A percentile compares a stretch with the other conserved stretches of the same genome.
These are phyloP conservation scores for Eimeria sp. DNA, from an alignment of 169 alveolate species.

Conservation along the genomic window DNA sequence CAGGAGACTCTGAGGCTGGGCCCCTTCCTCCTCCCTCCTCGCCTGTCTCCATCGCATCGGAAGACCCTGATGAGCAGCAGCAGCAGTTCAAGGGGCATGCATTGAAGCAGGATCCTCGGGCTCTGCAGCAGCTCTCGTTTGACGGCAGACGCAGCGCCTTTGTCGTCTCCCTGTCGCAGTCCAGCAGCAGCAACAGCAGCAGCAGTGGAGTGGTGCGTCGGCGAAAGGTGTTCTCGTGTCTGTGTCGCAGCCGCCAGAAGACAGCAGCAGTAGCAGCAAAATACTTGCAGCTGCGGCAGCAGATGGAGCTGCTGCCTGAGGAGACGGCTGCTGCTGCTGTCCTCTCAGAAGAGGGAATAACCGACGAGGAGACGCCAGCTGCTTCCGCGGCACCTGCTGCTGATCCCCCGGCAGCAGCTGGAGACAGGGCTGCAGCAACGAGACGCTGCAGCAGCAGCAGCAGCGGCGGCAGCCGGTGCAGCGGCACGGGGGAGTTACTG, in stretches of 20 bases:
- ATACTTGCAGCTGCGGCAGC: slow-evolving; percentile 38
- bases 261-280: slow-evolving; percentile 31
- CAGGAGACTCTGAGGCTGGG: not conserved
- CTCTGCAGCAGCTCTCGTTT: slow-evolving; percentile 29
- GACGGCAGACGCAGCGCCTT: slow-evolving; percentile 64
- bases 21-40: slow-evolving; percentile 44
- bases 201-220: not conserved
- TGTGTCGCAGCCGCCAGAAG: slow-evolving; percentile 37
- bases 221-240: slow-evolving; percentile 16
- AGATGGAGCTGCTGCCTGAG: not conserved
- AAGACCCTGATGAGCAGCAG: not conserved
- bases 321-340: slow-evolving; percentile 16
- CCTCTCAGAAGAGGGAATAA: slow-evolving; percentile 23
- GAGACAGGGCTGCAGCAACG: not conserved
- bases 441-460: slow-evolving; percentile 13
- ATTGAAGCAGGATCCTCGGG: slow-evolving; percentile 9
- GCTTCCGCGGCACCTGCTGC: slow-evolving; percentile 2
- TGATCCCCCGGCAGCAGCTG: no score
- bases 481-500: not conserved
- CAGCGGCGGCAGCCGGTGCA: not conserved
- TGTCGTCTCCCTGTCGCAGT: not conserved
- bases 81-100: slow-evolving; percentile 13
- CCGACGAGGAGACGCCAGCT: slow-evolving; percentile 41
- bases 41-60: not conserved
- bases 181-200: slow-evolving; percentile 45